These are phyloP conservation scores for Pezicula rhizophila DNA, from an alignment of 2,329 filamentous ascomycete species.

Conservation along the genomic window DNA sequence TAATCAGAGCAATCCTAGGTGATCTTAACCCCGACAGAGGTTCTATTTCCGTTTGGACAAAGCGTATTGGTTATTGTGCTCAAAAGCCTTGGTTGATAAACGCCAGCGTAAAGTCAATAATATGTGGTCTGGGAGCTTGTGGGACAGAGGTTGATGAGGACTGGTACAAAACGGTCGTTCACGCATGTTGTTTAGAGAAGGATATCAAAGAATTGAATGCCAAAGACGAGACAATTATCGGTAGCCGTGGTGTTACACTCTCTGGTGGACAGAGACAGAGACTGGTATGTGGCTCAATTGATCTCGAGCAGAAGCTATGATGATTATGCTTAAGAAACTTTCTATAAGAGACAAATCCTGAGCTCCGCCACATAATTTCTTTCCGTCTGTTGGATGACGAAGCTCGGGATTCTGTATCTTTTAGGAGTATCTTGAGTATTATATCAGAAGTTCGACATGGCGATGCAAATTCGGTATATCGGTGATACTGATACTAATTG, in stretches of 20 bases:
- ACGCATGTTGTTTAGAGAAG: slow-evolving; percentile 13
- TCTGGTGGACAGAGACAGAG: slow-evolving; percentile 20
- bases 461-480: too few relatives aligned
- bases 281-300: slow-evolving; percentile 11
- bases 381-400: too few relatives aligned
- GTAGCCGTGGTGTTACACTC: slow-evolving; percentile 25
- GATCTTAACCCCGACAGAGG: slow-evolving; percentile 8
- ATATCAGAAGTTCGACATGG: too few relatives aligned
- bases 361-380: too few relatives aligned
- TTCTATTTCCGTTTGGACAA: slow-evolving; percentile 8
- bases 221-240: slow-evolving; percentile 20
- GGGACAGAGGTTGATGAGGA: slow-evolving; percentile 8
- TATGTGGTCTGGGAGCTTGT: slow-evolving; percentile 24
- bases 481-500: not conserved
- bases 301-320: too few relatives aligned
- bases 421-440: too few relatives aligned
- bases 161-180: slow-evolving; percentile 16
- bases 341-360: too few relatives aligned
- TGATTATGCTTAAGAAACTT: too few relatives aligned
- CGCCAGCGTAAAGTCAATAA: slow-evolving; percentile 31
- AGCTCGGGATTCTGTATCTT: too few relatives aligned
- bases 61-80: slow-evolving; percentile 33
- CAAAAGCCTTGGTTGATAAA: slow-evolving; percentile 40
- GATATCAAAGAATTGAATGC: slow-evolving; percentile 16
- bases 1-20: slow-evolving; percentile 18